phyloP scores from a whole-genome alignment of 306 rosid species.

The Geum urbanum region DNA sequence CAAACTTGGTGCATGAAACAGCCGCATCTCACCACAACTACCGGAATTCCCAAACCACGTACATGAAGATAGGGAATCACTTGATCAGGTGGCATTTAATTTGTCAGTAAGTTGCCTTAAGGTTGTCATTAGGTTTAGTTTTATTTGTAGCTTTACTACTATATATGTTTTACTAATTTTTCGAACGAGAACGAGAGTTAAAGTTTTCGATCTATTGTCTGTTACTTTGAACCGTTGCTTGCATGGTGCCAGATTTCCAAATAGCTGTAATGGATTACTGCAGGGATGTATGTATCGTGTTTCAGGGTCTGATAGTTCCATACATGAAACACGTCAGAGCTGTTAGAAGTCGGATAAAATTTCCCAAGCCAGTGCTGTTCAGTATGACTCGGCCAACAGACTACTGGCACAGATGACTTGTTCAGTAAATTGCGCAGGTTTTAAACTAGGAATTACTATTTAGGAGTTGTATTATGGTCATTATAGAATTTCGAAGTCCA shows the following conservation, averaged over 20 bases:
- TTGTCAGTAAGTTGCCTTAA: too few relatives aligned
- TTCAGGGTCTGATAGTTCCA: background rate
- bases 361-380: too few relatives aligned
- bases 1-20: background rate
- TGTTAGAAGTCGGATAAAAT: background rate
- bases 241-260: background rate
- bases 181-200: too few relatives aligned
- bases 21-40: background rate
- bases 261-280: background rate
- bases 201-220: background rate
- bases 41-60: background rate
- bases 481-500: background rate
- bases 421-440: background rate
- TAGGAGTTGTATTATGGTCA: background rate
- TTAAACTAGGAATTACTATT: background rate
- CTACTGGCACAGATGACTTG: background rate
- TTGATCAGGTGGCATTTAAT: too few relatives aligned
- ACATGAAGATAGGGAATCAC: background rate
- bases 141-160: too few relatives aligned
- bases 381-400: background rate
- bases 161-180: too few relatives aligned
- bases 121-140: too few relatives aligned
- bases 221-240: background rate
- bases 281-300: background rate
- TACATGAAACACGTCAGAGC: background rate